A percentile compares a stretch with the other conserved stretches of the same genome.
Conservation (phyloP, 108 stramenopile genomes). For the Nitzschia inconspicua region DNA sequence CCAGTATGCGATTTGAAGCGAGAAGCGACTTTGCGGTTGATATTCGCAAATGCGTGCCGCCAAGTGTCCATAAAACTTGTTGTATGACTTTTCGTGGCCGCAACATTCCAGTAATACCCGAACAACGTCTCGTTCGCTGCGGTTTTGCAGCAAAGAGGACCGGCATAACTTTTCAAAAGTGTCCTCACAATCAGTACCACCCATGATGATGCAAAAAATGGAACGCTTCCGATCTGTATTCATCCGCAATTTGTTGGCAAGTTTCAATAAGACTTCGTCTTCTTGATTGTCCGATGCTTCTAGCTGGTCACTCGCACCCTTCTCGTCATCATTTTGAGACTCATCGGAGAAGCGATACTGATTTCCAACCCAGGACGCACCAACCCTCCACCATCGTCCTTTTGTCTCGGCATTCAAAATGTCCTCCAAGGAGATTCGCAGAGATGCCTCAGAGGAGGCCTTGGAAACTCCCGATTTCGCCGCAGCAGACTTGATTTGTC, state of each 20-base stretch:
- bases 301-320: no score
- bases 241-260: conserved; percentile 91
- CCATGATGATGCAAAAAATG: conserved; percentile 95
- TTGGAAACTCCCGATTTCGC: conserved; percentile 31
- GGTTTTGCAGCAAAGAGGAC: conserved; percentile 78
- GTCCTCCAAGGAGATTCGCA: conserved; percentile 79
- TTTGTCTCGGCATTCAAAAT: conserved; percentile 72
- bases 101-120: conserved; percentile 93
- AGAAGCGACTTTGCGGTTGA: conserved; percentile 85
- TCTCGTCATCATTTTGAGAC: no score
- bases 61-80: conserved; percentile 92
- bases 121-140: conserved; percentile 87
- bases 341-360: conserved; percentile 47
- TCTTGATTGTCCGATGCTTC: conserved; percentile 11
- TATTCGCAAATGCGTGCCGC: conserved; percentile 87
- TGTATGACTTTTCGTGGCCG: conserved; percentile 88
- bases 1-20: conserved; percentile 93
- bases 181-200: conserved; percentile 87
- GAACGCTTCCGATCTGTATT: conserved; percentile 88
- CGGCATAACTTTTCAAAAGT: conserved; percentile 91
- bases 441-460: conserved; percentile 53
- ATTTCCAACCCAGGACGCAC: conserved; percentile 92
- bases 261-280: conserved; percentile 60
- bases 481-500: conserved; percentile 73
- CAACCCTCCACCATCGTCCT: conserved; percentile 95